Conservation (phyloP, 305 asterid species). For the Solanum hybrid region DNA sequence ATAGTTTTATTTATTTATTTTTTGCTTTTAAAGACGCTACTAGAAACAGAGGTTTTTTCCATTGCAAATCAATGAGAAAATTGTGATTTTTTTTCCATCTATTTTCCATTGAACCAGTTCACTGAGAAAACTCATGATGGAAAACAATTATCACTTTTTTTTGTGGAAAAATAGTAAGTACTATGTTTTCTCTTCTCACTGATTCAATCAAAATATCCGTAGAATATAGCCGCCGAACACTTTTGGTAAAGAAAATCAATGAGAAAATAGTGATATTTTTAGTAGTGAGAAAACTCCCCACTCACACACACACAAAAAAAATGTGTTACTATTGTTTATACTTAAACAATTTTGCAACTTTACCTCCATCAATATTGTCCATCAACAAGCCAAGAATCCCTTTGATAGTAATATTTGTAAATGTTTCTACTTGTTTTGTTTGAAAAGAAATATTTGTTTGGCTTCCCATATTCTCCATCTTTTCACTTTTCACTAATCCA, state of each 20-base stretch:
- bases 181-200: too few species aligned
- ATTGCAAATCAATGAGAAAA: too few species aligned
- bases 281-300: background rate
- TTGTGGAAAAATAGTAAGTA: too few species aligned
- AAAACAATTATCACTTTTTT: background rate
- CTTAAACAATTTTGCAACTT: background rate
- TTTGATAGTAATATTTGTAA: constrained; percentile 19
- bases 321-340: background rate
- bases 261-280: too few species aligned
- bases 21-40: background rate
- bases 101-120: too few species aligned
- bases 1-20: background rate
- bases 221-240: too few species aligned
- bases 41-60: background rate
- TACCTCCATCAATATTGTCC: background rate
- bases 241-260: too few species aligned
- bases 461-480: background rate
- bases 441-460: background rate
- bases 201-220: too few species aligned
- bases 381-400: constrained; percentile 23
- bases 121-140: background rate
- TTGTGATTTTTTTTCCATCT: too few species aligned
- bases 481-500: background rate
- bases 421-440: constrained; percentile 3
- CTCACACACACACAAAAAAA: background rate